phyloP scores from a whole-genome alignment of 2,329 filamentous ascomycete genomes.

The Epichloe elymi region DNA sequence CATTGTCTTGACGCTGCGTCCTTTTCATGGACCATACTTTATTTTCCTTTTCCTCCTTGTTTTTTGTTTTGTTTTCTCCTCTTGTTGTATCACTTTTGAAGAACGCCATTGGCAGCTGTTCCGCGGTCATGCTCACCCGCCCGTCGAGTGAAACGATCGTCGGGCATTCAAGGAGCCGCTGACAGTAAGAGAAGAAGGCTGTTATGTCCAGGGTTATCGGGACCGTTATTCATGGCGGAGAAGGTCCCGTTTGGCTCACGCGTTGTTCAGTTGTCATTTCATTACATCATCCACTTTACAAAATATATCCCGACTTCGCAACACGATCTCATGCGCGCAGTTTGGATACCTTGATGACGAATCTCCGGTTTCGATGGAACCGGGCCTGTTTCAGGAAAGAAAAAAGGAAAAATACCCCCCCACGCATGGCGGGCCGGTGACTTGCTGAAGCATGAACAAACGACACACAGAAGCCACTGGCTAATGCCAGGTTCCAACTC shows the following conservation, averaged over 20 bases:
- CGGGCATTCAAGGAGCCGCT: not conserved
- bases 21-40: not conserved
- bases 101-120: not conserved
- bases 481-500: not conserved
- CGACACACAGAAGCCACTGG: not conserved
- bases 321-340: not conserved
- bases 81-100: not conserved
- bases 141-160: not conserved
- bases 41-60: not conserved
- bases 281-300: not conserved
- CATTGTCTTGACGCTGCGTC: not conserved
- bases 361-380: not conserved
- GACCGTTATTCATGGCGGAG: not conserved
- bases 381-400: conserved; percentile 4
- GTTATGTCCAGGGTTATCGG: not conserved
- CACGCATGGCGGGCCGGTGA: not conserved
- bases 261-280: not conserved
- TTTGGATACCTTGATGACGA: not conserved
- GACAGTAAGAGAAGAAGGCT: not conserved
- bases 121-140: not conserved
- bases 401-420: not conserved
- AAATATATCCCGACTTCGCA: too few relatives aligned
- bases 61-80: not conserved
- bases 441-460: conserved; percentile 2
- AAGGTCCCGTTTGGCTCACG: not conserved